Percentiles rank a stretch among this genome's conserved stretches.
These are phyloP conservation scores for Firmiana major DNA, from an alignment of 345 rosid species.

Conservation along the genomic window DNA sequence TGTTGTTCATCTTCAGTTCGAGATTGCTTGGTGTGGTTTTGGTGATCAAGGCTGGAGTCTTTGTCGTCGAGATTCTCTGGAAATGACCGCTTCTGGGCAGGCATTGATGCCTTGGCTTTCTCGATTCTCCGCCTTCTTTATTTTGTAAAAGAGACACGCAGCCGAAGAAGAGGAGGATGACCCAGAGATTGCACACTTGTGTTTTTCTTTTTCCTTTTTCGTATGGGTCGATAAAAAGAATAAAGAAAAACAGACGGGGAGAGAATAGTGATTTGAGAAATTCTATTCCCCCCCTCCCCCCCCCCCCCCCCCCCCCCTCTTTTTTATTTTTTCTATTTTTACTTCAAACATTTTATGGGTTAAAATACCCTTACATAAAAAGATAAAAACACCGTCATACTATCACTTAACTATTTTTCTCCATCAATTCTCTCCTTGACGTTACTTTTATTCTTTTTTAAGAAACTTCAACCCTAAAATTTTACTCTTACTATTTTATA, in stretches of 20 bases:
- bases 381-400: too few species aligned
- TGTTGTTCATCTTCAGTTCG: conserved; percentile 23
- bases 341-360: too few species aligned
- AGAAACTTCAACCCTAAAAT: too few species aligned
- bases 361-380: too few species aligned
- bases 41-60: conserved; percentile 28
- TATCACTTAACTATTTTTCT: too few species aligned
- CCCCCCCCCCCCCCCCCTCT: too few species aligned
- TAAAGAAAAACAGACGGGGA: not conserved
- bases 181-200: conserved; percentile 6
- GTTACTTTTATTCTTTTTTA: too few species aligned
- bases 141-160: not conserved
- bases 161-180: not conserved
- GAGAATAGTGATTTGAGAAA: too few species aligned
- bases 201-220: not conserved
- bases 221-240: conserved; percentile 1
- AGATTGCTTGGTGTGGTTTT: conserved; percentile 27
- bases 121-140: not conserved
- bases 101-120: conserved; percentile 45
- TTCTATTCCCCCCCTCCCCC: too few species aligned
- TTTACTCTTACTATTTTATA: too few species aligned
- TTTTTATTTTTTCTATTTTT: too few species aligned
- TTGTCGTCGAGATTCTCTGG: conserved; percentile 46
- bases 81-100: conserved; percentile 65
- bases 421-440: too few species aligned